Evolutionary conservation across 148 eudicot genomes (phyloP), one percentile per base, ranked within the genome.

Genomic region (Bassia scoparia): DNA sequence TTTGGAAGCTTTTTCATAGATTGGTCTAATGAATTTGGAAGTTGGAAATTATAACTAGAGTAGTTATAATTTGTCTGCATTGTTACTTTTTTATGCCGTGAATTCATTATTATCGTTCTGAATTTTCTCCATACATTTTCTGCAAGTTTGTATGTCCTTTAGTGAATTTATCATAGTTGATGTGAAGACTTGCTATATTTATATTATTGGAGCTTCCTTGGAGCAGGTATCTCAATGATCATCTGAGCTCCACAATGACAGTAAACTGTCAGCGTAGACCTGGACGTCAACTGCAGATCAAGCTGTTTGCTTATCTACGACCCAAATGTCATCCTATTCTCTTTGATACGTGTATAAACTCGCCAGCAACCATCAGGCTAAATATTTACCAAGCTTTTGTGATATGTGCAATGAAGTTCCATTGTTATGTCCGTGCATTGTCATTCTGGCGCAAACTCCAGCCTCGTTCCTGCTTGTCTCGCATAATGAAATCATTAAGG

Each of bases 381-480:
- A 95, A 95, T 67, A 72, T 91, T 14, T 91, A 89, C 79, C 98
- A 95, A 81, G 84, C 83, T 43, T 89, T 95, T 75, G 70, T 95
- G 77, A 69, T 95, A 37, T 88, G 88, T 71, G 96, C 93, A 33
- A 95, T 91, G 98, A 95, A 95, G 82, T 95, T 95, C 81, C 87
- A 91, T 68, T 95, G 90, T 81, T 84, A 89, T 59, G 73, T 88
- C 60, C 74, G 81, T 48, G 83, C 80, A 37, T 65, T 95, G 78
- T 87, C 88, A 13, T 59, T 34, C 52, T 53, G 81, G 58, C 74
- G 75, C 85, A 82, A 71, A 56, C 79, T 87, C 66, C 77, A 16
- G 35, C 73, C 84, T 13, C 30, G 59, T 49, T 80, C 80, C 46
- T 87, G 69, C 70, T 10, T 87, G 26, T 68, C 62, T 56, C 72